Base-by-base conservation (phyloP, 2,329 filamentous ascomycete genomes). In the Lecanosticta acicola region DNA sequence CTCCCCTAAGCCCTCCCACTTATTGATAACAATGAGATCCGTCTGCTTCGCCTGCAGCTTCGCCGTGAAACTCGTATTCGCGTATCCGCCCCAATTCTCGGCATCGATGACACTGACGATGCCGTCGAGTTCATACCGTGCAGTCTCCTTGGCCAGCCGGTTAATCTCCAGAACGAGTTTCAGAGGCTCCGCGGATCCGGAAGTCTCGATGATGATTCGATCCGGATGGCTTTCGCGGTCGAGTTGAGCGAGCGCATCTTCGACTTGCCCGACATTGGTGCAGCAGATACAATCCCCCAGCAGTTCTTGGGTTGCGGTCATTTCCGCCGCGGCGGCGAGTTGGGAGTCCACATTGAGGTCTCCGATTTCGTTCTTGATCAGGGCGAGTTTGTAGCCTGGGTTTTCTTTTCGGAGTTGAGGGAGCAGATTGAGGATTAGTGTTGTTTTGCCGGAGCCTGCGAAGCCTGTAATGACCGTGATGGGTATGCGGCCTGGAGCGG, bases 261-360 rank as follows among this genome's bases (percentile, higher is more conserved):
- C 80, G 5, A 98, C 80, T 67, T 94, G 87, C 13, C 93, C 93
- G 50, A 98, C 91, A 19, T 97, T 84, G 66, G 97, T 97, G 73
- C 93, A 98, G 78, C 93, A 98, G 68, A 98, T 97, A 71, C 93
- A 97, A 56, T 91, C 93, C 66, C 95, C 94, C 43, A 98, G 83
- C 1, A 98, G 78, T 68, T 98, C 93, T 59, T 86, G 85, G 3
- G 95, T 90, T 45, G 89, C 91, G 1, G 87, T 84, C 57, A 98
- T 89, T 52, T 90, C 83, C 40, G 80, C 80, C 11, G 85, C 85
- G 0, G 85, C 77, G 13, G 93, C 91, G 21, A 98, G 83, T 66
- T 95, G 87, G 1, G 87, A 93, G 73, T 98, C 93, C 64, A 98
- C 78, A 29, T 89, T 90, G 34, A 98, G 71, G 66, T 97, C 90